Conservation (phyloP, 2,329 filamentous ascomycete species). For the Hypoxylon sp. region DNA sequence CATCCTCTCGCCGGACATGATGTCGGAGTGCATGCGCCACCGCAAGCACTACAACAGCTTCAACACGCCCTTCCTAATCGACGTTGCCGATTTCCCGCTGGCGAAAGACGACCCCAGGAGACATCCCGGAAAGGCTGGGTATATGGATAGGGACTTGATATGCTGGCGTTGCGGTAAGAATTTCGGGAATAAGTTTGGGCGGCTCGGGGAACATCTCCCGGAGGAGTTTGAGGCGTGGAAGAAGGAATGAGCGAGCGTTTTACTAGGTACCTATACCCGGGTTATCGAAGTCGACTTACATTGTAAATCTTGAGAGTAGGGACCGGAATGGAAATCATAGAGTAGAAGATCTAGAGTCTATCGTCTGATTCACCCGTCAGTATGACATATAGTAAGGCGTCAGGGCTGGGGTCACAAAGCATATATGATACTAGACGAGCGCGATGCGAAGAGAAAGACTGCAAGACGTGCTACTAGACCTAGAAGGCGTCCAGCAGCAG, state of each 20-base stretch:
- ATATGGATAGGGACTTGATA: slow-evolving; percentile 73
- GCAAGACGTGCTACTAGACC: not conserved
- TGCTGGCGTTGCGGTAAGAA: slow-evolving; percentile 88
- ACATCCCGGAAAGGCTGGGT: slow-evolving; percentile 67
- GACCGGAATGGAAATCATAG: not conserved
- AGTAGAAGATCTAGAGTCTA: not conserved
- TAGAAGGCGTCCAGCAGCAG: not conserved
- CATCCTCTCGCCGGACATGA: slow-evolving; percentile 84
- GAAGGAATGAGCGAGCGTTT: slow-evolving; percentile 60
- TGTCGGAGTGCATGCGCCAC: slow-evolving; percentile 78
- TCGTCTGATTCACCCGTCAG: not conserved
- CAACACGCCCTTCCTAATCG: slow-evolving; percentile 84
- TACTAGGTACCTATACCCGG: not conserved
- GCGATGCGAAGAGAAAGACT: not conserved
- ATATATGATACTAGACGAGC: not conserved
- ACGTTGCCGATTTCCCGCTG: slow-evolving; percentile 83
- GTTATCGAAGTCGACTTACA: not conserved
- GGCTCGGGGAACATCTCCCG: slow-evolving; percentile 69
- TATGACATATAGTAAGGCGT: not conserved
- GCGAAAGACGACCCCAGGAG: slow-evolving; percentile 73
- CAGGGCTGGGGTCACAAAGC: not conserved
- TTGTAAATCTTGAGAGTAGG: not conserved
- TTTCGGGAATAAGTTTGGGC: slow-evolving; percentile 80
- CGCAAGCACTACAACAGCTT: slow-evolving; percentile 95
- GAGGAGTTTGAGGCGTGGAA: slow-evolving; percentile 84